Conservation (phyloP, 164 flowering plant species). For the Kalanchoe fedtschenkoi region DNA sequence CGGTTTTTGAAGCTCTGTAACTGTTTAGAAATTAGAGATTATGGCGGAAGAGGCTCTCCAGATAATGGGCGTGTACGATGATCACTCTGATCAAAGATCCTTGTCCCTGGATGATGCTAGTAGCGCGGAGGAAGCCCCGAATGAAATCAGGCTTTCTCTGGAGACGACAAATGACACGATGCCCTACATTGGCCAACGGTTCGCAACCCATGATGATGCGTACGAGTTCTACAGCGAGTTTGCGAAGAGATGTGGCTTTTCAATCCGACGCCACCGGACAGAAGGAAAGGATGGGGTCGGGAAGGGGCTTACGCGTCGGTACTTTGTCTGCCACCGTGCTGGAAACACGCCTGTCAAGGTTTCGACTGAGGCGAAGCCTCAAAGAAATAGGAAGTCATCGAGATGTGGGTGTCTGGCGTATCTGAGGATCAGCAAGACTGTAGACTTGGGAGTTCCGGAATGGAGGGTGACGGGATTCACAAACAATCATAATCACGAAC, state of each 20-base stretch:
- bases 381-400: slow-evolving; percentile 80
- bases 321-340: slow-evolving; percentile 95
- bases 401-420: slow-evolving; percentile 93
- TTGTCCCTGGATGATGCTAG: slow-evolving; percentile 72
- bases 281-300: slow-evolving; percentile 97
- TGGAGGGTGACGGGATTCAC: slow-evolving; percentile 91
- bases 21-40: neutral
- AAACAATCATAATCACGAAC: slow-evolving; percentile 87
- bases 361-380: slow-evolving; percentile 58
- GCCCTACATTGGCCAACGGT: slow-evolving; percentile 82
- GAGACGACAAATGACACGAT: slow-evolving; percentile 47
- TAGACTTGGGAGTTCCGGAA: slow-evolving; percentile 56
- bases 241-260: slow-evolving; percentile 81
- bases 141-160: slow-evolving; percentile 59
- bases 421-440: slow-evolving; percentile 68
- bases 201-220: slow-evolving; percentile 81
- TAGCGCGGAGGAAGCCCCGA: slow-evolving; percentile 81
- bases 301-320: slow-evolving; percentile 83
- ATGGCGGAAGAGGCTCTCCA: slow-evolving; percentile 59
- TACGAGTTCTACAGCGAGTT: slow-evolving; percentile 83
- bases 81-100: slow-evolving; percentile 75
- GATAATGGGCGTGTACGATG: slow-evolving; percentile 57
- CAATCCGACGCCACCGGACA: slow-evolving; percentile 80
- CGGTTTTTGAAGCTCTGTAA: neutral
- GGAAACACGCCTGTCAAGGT: slow-evolving; percentile 80